Evolutionary conservation across 306 rosid genomes (phyloP).

Genomic region (Rosa persica): DNA sequence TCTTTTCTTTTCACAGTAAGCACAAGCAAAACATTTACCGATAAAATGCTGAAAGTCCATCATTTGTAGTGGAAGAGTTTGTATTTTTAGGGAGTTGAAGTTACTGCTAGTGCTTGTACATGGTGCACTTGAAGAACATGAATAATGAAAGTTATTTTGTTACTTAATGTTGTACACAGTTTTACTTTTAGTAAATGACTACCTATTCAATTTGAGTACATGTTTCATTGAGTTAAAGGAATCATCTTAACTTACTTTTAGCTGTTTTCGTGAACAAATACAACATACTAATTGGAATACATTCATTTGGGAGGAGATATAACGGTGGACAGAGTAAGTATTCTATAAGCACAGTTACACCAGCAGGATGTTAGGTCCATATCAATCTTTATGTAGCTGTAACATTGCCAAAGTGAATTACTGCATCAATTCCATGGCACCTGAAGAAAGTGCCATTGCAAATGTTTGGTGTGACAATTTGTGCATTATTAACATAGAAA

Average conservation of each 20-base stretch:
- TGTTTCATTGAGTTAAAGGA: neutral
- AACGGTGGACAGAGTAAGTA: neutral
- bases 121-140: conserved; percentile 25
- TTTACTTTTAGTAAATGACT: neutral
- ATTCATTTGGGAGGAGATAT: neutral
- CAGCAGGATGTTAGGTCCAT: neutral
- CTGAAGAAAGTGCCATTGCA: conserved; percentile 49
- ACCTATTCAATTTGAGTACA: neutral
- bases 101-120: conserved; percentile 30
- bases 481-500: conserved; percentile 56
- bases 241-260: neutral
- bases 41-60: conserved; percentile 1
- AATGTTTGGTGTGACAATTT: conserved; percentile 40
- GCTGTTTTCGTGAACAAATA: neutral
- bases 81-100: neutral
- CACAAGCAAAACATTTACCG: conserved; percentile 13
- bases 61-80: neutral
- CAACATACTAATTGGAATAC: neutral
- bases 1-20: neutral
- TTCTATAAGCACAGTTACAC: neutral
- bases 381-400: neutral
- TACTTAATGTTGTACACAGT: neutral
- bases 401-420: conserved; percentile 38
- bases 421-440: conserved; percentile 59
- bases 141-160: conserved; percentile 8